Conservation (phyloP, 768 basidiomycete species). For the Podaxis sp. region DNA sequence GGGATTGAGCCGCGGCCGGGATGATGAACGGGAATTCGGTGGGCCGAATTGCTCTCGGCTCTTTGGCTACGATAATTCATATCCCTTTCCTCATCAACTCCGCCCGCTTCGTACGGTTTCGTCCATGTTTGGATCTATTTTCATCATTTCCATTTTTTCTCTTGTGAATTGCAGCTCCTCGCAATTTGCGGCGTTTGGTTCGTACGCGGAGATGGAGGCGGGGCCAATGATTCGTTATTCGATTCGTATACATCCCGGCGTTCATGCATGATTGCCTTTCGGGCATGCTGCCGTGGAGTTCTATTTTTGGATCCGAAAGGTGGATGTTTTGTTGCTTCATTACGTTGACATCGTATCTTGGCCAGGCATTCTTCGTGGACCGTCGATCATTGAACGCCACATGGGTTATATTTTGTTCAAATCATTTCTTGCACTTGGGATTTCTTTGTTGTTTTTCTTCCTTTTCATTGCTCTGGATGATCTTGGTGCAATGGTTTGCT, state of each 20-base stretch:
- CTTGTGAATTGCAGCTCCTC: slow-evolving; percentile 1
- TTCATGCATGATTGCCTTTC: neutral
- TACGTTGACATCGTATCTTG: neutral
- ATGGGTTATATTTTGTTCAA: neutral
- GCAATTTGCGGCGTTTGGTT: neutral
- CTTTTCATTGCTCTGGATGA: neutral
- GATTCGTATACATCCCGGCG: neutral
- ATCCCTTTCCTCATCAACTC: neutral
- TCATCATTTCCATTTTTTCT: slow-evolving; percentile 1
- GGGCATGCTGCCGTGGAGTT: neutral
- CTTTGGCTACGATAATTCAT: neutral
- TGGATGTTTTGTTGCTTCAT: neutral
- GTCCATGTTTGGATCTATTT: slow-evolving; percentile 5
- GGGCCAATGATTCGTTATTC: neutral
- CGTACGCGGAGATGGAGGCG: slow-evolving; percentile 5
- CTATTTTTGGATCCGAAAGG: neutral
- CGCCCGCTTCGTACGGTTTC: slow-evolving; percentile 5
- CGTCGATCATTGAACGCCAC: neutral
- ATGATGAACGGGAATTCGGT: neutral
- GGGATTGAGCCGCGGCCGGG: slow-evolving; percentile 5
- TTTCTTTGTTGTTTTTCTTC: neutral
- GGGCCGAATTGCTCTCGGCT: neutral
- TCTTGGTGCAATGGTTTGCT: neutral
- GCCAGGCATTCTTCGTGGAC: neutral
- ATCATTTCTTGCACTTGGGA: neutral